Conservation (phyloP, 225 moss, liverwort and hornwort species). For the Climacium dendroides region DNA sequence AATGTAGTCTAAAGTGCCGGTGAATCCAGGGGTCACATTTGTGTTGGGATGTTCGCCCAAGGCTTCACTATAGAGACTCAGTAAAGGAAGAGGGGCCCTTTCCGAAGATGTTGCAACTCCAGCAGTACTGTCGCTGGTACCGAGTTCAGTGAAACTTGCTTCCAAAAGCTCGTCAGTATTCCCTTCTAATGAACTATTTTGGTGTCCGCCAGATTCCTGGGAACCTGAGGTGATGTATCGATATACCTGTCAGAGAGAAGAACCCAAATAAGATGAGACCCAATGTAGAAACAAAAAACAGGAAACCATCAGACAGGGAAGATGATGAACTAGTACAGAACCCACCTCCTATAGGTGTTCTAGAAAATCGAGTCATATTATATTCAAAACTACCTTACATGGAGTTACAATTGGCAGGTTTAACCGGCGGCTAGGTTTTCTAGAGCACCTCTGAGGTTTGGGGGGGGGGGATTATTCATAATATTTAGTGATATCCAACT, state of each 20-base stretch:
- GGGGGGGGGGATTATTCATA: not conserved
- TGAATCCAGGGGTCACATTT: conserved; percentile 76
- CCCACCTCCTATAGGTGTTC: not conserved
- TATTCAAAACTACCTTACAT: not conserved
- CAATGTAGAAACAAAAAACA: not conserved
- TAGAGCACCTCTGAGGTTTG: not conserved
- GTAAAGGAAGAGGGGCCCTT: conserved; percentile 38
- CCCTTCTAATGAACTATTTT: not conserved
- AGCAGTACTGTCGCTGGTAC: not conserved
- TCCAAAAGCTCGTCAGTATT: not conserved
- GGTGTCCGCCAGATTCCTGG: not conserved
- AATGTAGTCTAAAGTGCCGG: conserved; percentile 82
- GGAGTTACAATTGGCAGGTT: not conserved
- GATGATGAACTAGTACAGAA: not conserved
- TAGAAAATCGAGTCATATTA: not conserved
- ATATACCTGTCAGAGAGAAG: conserved; percentile 42
- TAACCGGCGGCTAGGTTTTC: not conserved
- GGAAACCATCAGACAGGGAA: not conserved
- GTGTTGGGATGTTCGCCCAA: conserved; percentile 62
- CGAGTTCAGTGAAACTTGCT: not conserved
- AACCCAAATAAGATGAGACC: not conserved
- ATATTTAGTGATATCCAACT: not conserved
- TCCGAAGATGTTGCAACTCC: not conserved
- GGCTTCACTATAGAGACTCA: conserved; percentile 53
- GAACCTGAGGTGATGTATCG: conserved; percentile 53